phyloP scores from a whole-genome alignment of 495 filamentous ascomycete species.

The Daldinia grandis region DNA sequence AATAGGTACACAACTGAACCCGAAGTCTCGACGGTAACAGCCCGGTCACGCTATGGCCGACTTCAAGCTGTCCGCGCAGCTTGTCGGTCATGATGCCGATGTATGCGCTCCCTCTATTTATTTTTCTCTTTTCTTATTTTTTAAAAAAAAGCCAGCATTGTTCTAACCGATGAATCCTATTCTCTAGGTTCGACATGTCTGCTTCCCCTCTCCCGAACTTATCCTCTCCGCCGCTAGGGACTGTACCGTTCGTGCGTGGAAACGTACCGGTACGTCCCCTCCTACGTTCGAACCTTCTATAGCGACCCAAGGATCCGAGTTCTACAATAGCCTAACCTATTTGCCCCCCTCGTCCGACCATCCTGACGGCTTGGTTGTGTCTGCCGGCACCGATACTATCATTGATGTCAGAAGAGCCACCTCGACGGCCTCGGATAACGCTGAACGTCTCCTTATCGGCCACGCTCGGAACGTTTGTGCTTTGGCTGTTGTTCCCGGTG shows the following conservation, averaged over 20 bases:
- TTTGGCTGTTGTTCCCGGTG: constrained; percentile 76
- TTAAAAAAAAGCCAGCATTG: not conserved
- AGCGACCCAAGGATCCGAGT: constrained; percentile 76
- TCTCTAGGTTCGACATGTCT: constrained; percentile 83
- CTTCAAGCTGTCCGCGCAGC: constrained; percentile 84
- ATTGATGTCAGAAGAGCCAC: constrained; percentile 85
- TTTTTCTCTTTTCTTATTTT: too few relatives aligned
- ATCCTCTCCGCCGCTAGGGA: constrained; percentile 90
- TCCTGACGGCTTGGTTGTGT: constrained; percentile 84
- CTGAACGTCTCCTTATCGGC: constrained; percentile 84
- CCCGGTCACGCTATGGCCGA: constrained; percentile 51
- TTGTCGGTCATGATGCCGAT: constrained; percentile 84
- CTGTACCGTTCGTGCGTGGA: constrained; percentile 90
- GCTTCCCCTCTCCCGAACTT: constrained; percentile 75
- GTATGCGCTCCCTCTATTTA: constrained; percentile 60
- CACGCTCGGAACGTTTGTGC: constrained; percentile 88
- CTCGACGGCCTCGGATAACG: constrained; percentile 69
- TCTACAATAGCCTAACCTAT: constrained; percentile 85
- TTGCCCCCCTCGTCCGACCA: constrained; percentile 72
- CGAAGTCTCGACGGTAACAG: not conserved
- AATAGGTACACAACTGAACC: not conserved
- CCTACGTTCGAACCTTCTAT: constrained; percentile 80
- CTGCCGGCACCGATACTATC: constrained; percentile 87
- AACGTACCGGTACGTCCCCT: constrained; percentile 63
- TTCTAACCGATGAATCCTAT: constrained; percentile 24